phyloP scores from a whole-genome alignment of 176 grass and related monocot genomes.

The Triticum dicoccoides region DNA sequence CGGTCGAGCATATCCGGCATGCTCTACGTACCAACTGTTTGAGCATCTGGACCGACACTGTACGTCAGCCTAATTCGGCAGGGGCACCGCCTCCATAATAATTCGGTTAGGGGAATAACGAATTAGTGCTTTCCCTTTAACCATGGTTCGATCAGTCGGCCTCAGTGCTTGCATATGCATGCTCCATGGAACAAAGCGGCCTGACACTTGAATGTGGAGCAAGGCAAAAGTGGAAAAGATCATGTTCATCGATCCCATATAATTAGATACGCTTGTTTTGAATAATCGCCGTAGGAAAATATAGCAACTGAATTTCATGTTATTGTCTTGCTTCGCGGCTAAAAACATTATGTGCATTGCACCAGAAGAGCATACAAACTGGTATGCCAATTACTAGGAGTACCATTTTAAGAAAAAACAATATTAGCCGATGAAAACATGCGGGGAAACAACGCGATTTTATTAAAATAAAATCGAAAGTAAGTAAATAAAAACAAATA shows the following conservation, averaged over 20 bases:
- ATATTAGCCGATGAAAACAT: too few relatives aligned
- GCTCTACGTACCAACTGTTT: not conserved
- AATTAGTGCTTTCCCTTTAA: too few relatives aligned
- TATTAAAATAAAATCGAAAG: too few relatives aligned
- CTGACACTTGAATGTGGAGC: not conserved
- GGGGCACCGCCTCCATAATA: not conserved
- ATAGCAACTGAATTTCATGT: not conserved
- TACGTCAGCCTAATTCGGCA: not conserved
- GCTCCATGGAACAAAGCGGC: conserved; percentile 7
- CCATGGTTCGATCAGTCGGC: too few relatives aligned
- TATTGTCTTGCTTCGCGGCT: too few relatives aligned
- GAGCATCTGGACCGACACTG: not conserved
- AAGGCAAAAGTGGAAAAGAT: not conserved
- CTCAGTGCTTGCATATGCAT: too few relatives aligned
- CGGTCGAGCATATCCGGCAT: not conserved
- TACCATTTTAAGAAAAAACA: too few relatives aligned
- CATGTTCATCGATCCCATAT: not conserved
- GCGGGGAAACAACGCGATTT: too few relatives aligned
- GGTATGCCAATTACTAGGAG: too few relatives aligned
- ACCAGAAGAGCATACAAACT: too few relatives aligned
- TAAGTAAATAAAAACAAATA: too few relatives aligned
- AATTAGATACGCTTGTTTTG: not conserved
- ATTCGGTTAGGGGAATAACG: not conserved
- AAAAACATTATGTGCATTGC: too few relatives aligned
- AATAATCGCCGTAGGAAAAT: not conserved